Base-by-base conservation (phyloP, 306 rosid genomes). In the Prunus mongolica region DNA sequence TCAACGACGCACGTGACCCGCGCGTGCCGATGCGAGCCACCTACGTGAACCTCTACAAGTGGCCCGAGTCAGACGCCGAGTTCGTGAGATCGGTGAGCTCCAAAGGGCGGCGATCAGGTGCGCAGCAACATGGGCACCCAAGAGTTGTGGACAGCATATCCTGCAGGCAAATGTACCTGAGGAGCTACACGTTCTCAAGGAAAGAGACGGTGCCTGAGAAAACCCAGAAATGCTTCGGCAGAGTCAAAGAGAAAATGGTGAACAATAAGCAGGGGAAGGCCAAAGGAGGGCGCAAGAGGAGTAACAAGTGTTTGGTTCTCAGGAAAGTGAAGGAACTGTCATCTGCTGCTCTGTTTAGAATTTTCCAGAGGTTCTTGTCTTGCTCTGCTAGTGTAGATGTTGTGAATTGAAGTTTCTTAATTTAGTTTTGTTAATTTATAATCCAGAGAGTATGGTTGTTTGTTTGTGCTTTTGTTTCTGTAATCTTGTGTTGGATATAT, bases 21-120 rank as follows among this genome's bases (percentile, higher is more conserved):
- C 88, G 88, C 18, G 82, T 88, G 71, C 93, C 91, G 1, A 88
- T 88, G 19, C 86, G 98, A 5, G 96, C 95, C 5, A 81, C 90
- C 2, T 94, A 94, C 64, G 79, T 90, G 49, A 90, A 90, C 80
- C 93, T 94, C 12, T 86, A 89, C 88, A 90, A 89, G 77, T 91
- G 96, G 97, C 93, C 95, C 3, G 98, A 94, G 55, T 91, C 96
- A 0, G 97, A 91, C 0, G 91, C 90, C 2, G 98, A 93, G 91
- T 88, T 91, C 22, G 92, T 87, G 75, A 79, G 80, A 54, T 90
- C 91, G 0, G 85, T 87, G 54, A 85, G 93, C 63, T 79, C 87
- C 12, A 86, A 78, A 1, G 76, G 78, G 45, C 45, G 84, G 28
- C 72, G 45, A 7, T 78, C 84, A 6, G 13, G 51, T 34, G 61